Evolutionary conservation across 2,329 filamentous ascomycete species (phyloP).

Genomic region (Tolypocladium nubicola): DNA sequence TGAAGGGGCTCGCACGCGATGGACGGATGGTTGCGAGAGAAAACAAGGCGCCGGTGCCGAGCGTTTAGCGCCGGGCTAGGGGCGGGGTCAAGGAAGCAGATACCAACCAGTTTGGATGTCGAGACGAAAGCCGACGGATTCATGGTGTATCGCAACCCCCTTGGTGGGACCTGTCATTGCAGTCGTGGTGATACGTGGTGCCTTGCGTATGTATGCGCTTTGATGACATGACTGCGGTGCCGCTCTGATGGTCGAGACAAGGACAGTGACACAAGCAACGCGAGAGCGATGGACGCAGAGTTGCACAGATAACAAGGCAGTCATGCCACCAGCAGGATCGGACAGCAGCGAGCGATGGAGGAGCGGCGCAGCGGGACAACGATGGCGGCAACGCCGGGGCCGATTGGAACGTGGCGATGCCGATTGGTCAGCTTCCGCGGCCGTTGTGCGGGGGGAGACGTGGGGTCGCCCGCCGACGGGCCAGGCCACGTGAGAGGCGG

Average conservation of each 20-base stretch:
- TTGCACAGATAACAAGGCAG: too few relatives aligned
- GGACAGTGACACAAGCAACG: not conserved
- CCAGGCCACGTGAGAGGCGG: too few relatives aligned
- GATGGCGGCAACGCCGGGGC: not conserved
- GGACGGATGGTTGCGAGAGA: not conserved
- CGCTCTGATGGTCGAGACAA: not conserved
- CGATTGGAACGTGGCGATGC: not conserved
- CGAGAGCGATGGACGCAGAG: not conserved
- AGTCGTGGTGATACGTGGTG: not conserved
- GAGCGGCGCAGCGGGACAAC: not conserved
- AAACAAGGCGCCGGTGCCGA: not conserved
- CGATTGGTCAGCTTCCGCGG: not conserved
- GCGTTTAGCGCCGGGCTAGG: not conserved
- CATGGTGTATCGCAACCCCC: not conserved
- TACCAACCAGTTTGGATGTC: not conserved
- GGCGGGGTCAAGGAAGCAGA: not conserved
- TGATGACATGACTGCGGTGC: not conserved
- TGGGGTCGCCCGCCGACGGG: too few relatives aligned
- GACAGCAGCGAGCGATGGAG: not conserved
- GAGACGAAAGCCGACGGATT: not conserved
- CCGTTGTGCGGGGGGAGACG: not conserved
- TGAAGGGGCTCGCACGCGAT: not conserved
- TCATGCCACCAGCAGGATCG: not conserved
- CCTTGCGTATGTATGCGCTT: not conserved
- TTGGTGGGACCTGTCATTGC: too few relatives aligned